Evolutionary conservation across 2,329 filamentous ascomycete species (phyloP), one percentile per base, ranked within the genome.

Genomic region (Clonostachys chloroleuca): DNA sequence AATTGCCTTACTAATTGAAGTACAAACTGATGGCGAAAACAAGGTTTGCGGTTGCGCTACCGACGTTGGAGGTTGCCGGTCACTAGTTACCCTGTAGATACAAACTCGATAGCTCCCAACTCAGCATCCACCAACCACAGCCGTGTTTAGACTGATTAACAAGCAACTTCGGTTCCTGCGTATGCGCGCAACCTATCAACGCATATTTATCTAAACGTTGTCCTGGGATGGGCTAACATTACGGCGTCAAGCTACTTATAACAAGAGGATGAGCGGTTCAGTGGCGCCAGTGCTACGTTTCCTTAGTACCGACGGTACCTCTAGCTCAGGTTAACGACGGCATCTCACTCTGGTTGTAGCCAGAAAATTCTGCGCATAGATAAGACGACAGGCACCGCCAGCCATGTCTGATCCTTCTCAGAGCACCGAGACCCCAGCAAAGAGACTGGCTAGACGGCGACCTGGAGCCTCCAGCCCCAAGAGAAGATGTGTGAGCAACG

Each of bases 401-500:
- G 24, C 24, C 24, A 30, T 30, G 24, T 30, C 24, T 10, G 24
- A 30, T 10, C 24, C 24, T 30, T 10, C 24, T 10, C 24, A 30
- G 24, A 30, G 24, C 24, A 10, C 24, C 36, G 14, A n/a, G 36
- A 12, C 36, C 36, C 36, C 36, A 39, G 12, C 12, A 18, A 47
- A 44, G 30, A 80, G 79, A 65, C 78, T 77, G 58, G 57, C 75
- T 16, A 69, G 77, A 54, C 72, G 75, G 51, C 68, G 69, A 36
- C 66, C 65, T 48, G 75, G 80, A 47, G 60, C 70, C 34, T 65
- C 68, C n/a, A 43, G 20, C 33, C 42, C 42, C 30, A 92, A 92
- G 65, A 77, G 88, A 52, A 78, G 87, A 56, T 92, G 88, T 64
- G 86, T 92, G 49, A 91, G 86, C 67, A 92, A 86, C n/a, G 88